phyloP scores from a whole-genome alignment of 208 protist species.

The Trypanosoma vivax region DNA sequence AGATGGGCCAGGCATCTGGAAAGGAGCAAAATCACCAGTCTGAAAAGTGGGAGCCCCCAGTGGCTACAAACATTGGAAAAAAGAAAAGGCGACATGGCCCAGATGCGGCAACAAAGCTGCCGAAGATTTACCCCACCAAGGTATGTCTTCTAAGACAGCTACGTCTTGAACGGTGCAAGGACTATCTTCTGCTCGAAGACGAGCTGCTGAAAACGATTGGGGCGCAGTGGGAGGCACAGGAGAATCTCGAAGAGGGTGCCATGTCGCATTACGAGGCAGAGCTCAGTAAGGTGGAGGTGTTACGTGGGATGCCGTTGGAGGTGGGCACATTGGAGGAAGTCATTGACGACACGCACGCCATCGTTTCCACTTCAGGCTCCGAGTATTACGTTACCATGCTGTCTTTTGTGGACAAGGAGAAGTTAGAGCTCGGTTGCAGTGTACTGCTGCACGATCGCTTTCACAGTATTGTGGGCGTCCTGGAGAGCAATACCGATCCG shows the following conservation, averaged over 20 bases:
- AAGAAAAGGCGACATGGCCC: conserved; percentile 84
- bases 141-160: conserved; percentile 97
- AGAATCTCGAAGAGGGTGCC: conserved; percentile 70
- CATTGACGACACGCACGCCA: conserved; percentile 99
- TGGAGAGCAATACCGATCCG: conserved; percentile 98
- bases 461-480: conserved; percentile 96
- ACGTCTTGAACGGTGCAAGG: conserved; percentile 98
- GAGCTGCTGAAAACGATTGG: conserved; percentile 96
- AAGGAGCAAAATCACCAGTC: conserved; percentile 44
- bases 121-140: conserved; percentile 92
- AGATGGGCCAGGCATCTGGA: conserved; percentile 64
- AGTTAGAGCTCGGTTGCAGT: conserved; percentile 96
- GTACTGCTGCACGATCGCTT: conserved; percentile 97
- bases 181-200: conserved; percentile 99
- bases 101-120: conserved; percentile 67
- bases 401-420: conserved; percentile 99
- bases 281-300: conserved; percentile 95
- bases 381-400: conserved; percentile 99
- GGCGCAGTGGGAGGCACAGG: conserved; percentile 71
- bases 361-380: conserved; percentile 94
- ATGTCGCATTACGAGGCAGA: conserved; percentile 91
- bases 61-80: conserved; percentile 90
- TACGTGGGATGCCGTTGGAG: conserved; percentile 97
- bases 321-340: conserved; percentile 99
- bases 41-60: conserved; percentile 94